Conservation (phyloP, 176 grass and related monocot species). For the Carex myosuroides region DNA sequence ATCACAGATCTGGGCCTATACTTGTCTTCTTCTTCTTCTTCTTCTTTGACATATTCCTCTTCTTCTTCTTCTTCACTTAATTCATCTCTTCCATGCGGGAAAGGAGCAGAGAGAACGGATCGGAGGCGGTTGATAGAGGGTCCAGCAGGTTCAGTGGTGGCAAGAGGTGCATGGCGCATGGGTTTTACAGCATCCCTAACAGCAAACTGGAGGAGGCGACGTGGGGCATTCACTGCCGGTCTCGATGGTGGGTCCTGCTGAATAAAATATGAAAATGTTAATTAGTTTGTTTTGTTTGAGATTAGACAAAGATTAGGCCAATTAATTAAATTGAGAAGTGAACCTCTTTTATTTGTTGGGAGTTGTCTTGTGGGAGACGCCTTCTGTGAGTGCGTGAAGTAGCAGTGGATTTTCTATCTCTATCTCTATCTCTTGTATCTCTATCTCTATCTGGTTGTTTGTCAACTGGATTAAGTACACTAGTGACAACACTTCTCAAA, state of each 20-base stretch:
- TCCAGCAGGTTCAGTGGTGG: slow-evolving; percentile 34
- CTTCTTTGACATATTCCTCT: background rate
- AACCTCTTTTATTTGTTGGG: slow-evolving; percentile 58
- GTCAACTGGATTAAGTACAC: slow-evolving; percentile 47
- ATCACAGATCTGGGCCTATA: slow-evolving; percentile 26
- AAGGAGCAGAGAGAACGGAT: slow-evolving; percentile 57
- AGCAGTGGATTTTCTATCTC: slow-evolving; percentile 9
- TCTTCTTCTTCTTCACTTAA: background rate
- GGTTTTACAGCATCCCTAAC: slow-evolving; percentile 89
- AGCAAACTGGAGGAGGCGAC: slow-evolving; percentile 93
- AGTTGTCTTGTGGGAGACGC: slow-evolving; percentile 42
- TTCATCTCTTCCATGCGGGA: background rate
- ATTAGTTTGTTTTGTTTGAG: too few relatives aligned
- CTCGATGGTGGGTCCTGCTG: slow-evolving; percentile 15
- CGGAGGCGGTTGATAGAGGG: slow-evolving; percentile 55
- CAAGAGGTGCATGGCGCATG: slow-evolving; percentile 23
- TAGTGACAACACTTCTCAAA: slow-evolving; percentile 65
- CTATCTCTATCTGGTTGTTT: background rate
- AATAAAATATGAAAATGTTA: too few relatives aligned
- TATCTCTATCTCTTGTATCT: too few relatives aligned
- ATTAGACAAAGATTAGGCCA: too few relatives aligned
- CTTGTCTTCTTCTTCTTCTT: slow-evolving; percentile 34
- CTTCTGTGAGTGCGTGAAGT: slow-evolving; percentile 26
- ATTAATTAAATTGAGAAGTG: background rate
- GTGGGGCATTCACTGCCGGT: slow-evolving; percentile 44